Conservation (phyloP, 2,329 filamentous ascomycete species). For the Lecanicillium sp. region DNA sequence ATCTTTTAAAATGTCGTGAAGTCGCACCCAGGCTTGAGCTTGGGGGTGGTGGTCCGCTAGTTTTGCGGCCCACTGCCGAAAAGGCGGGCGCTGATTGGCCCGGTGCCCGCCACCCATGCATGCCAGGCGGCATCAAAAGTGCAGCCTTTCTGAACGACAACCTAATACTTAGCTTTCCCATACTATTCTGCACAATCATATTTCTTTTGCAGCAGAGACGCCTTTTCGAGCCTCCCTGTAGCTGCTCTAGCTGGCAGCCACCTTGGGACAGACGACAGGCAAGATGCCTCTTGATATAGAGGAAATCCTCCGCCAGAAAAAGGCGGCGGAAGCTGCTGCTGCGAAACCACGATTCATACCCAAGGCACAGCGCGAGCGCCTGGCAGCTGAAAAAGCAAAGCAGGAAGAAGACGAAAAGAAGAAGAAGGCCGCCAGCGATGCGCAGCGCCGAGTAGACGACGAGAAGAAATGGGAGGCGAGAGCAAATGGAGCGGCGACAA, state of each 20-base stretch:
- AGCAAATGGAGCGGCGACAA: slow-evolving; percentile 18
- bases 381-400: slow-evolving; percentile 70
- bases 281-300: slow-evolving; percentile 63
- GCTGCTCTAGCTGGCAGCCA: not conserved
- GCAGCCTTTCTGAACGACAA: too few relatives aligned
- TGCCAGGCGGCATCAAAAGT: too few relatives aligned
- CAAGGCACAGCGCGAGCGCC: slow-evolving; percentile 71
- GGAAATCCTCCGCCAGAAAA: slow-evolving; percentile 77
- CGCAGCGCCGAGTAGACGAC: slow-evolving; percentile 66
- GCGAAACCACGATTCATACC: slow-evolving; percentile 84
- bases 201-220: too few relatives aligned
- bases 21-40: too few relatives aligned
- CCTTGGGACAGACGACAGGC: not conserved
- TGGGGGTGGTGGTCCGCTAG: too few relatives aligned
- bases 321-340: slow-evolving; percentile 74
- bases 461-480: slow-evolving; percentile 28
- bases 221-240: not conserved
- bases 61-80: too few relatives aligned
- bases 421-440: slow-evolving; percentile 43
- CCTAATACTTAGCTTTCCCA: too few relatives aligned
- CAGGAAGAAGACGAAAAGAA: slow-evolving; percentile 58
- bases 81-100: too few relatives aligned
- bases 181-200: too few relatives aligned
- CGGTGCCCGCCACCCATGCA: too few relatives aligned
- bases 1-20: too few relatives aligned